Evolutionary conservation across 345 rosid species (phyloP), one percentile per base, ranked within the genome.

Genomic region (Populus alba): DNA sequence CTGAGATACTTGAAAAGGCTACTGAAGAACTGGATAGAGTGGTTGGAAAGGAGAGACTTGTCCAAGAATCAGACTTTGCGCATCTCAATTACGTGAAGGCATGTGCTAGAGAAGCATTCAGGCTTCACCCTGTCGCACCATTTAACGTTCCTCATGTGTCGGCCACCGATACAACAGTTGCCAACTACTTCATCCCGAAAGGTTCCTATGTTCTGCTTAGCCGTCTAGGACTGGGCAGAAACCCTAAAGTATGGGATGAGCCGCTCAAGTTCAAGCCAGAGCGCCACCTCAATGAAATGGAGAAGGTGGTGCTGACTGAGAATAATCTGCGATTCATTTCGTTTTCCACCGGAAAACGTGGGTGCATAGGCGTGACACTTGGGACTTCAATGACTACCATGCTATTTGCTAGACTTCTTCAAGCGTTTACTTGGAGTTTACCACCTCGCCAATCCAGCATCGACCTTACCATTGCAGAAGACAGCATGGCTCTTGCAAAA

Each of bases 101-200:
- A 16, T 89, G 92, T 47, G 83, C 81, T 11, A 86, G 81, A 75
- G 94, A 89, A 12, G 84, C 89, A 0, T 91, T 87, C 39, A 74
- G 94, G 49, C 81, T 89, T 47, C 94, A 91, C 20, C 94, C 92
- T 0, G 37, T 87, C 0, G 81, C 83, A 0, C 78, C 89, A 0
- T 91, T 91, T 78, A 88, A 84, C 35, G 51, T 81, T 27, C 91
- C 94, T 27, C 94, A 89, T 25, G 87, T 82, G 29, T 77, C 90
- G 0, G 39, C 43, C 0, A 33, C 53, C 0, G 89, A 90, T 7
- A 6, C 87, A 2, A 65, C 51, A 8, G 75, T 90, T 5, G 85
- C 83, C 7, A 77, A 74, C 18, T 89, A 87, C 80, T 85, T 86
- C 68, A 90, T 90, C 70, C 91, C 92, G 0, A 89, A 90, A 33